phyloP scores from a whole-genome alignment of 805 yeast species.

The Yarrowia divulgata region DNA sequence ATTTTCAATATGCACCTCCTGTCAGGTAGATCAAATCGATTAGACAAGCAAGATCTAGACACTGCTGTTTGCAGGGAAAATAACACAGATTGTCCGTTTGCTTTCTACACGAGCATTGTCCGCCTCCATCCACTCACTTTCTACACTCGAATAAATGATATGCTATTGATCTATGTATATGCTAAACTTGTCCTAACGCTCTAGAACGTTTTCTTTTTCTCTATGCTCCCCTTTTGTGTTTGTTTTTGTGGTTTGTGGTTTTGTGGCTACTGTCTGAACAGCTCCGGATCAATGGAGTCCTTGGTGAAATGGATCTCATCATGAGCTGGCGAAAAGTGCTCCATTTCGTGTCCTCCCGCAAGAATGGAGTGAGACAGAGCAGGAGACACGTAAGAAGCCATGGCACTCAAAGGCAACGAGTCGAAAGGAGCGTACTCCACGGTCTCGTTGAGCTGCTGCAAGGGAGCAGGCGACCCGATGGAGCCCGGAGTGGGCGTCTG shows the following conservation, averaged over 20 bases:
- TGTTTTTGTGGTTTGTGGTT: too few species aligned
- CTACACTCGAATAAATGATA: neutral
- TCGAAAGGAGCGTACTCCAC: conserved; percentile 33
- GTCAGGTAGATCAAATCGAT: too few species aligned
- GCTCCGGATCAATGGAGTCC: conserved; percentile 30
- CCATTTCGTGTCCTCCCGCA: neutral
- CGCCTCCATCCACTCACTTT: too few species aligned
- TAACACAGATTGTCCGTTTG: too few species aligned
- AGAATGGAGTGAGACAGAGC: conserved; percentile 24
- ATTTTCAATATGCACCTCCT: too few species aligned
- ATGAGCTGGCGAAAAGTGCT: neutral
- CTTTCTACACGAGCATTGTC: too few species aligned
- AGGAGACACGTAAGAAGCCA: conserved; percentile 20
- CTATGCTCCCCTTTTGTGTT: too few species aligned
- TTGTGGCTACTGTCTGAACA: conserved; percentile 1
- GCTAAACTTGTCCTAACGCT: too few species aligned
- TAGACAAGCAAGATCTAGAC: too few species aligned
- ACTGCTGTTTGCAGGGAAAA: too few species aligned
- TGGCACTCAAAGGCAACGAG: conserved; percentile 23
- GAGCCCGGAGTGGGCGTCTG: conserved; percentile 37
- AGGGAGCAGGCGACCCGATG: conserved; percentile 29
- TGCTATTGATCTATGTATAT: conserved; percentile 17
- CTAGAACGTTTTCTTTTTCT: too few species aligned
- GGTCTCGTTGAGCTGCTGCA: conserved; percentile 34
- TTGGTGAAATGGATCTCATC: conserved; percentile 3